A percentile compares a stretch with the other conserved stretches of the same genome.
phyloP scores from a whole-genome alignment of 78 protist genomes.

The Dictyostelium citrinum region DNA sequence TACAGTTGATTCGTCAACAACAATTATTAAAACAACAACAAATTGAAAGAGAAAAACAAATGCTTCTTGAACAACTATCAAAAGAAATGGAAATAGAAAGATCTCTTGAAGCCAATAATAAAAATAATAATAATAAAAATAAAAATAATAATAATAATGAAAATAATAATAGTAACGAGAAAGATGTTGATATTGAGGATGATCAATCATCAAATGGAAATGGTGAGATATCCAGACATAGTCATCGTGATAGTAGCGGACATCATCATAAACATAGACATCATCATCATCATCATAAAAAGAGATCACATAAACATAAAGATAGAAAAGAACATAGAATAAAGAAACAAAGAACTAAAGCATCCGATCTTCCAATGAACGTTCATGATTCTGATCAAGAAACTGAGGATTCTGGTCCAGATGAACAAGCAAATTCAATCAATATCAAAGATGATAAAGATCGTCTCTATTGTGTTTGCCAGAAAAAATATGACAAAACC shows the following conservation, averaged over 20 bases:
- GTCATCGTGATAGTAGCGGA: neutral
- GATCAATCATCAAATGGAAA: neutral
- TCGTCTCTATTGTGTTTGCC: slow-evolving; percentile 54
- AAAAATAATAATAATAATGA: neutral
- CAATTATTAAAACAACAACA: neutral
- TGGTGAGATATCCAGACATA: neutral
- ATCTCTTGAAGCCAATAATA: neutral
- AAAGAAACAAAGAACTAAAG: neutral
- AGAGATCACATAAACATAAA: slow-evolving; percentile 26
- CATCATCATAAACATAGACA: neutral
- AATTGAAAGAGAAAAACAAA: neutral
- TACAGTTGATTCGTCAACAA: neutral
- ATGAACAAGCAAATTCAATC: neutral
- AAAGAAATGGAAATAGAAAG: neutral
- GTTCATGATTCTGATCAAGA: slow-evolving; percentile 1
- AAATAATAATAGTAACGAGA: neutral
- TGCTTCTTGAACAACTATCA: neutral
- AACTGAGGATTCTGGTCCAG: slow-evolving; percentile 21
- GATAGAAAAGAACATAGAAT: slow-evolving; percentile 17
- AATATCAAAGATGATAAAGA: neutral
- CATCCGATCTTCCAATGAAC: neutral
- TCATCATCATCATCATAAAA: neutral
- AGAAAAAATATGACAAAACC: slow-evolving; percentile 57
- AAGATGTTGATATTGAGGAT: neutral
- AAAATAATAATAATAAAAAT: too few relatives aligned